Evolutionary conservation across 2,329 filamentous ascomycete genomes (phyloP).

Genomic region (Fusarium torulosum): DNA sequence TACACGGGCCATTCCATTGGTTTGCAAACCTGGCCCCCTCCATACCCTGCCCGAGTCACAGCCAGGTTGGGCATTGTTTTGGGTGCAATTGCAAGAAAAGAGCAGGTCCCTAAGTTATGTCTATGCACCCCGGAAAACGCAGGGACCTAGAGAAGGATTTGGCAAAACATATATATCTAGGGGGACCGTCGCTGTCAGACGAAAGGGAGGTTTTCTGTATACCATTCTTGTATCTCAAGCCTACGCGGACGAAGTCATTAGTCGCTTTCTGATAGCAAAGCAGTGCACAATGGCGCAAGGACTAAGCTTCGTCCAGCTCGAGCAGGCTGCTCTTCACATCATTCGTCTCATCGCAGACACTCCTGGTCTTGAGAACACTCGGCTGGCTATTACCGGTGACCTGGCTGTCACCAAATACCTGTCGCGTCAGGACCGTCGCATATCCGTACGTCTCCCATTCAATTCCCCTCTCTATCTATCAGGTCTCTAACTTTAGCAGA

Average conservation of each 20-base stretch:
- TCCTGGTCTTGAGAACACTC: conserved; percentile 48
- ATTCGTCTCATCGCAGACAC: conserved; percentile 79
- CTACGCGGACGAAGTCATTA: conserved; percentile 36
- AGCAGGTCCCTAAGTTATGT: neutral
- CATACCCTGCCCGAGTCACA: too few relatives aligned
- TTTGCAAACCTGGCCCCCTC: conserved; percentile 22
- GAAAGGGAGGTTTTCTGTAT: neutral
- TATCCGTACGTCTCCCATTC: conserved; percentile 30
- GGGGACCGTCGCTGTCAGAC: neutral
- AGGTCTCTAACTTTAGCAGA: conserved; percentile 28
- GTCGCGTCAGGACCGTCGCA: conserved; percentile 30
- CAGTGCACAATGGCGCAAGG: conserved; percentile 41
- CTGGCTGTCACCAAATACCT: conserved; percentile 47
- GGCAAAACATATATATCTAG: conserved; percentile 24
- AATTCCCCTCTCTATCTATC: too few relatives aligned
- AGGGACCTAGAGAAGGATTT: conserved; percentile 6
- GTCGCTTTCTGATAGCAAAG: conserved; percentile 36
- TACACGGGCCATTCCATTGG: conserved; percentile 25
- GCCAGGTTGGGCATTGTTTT: conserved; percentile 34
- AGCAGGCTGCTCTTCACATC: conserved; percentile 89
- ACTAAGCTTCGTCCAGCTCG: conserved; percentile 56
- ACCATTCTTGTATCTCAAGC: conserved; percentile 1
- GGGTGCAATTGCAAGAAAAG: conserved; percentile 1
- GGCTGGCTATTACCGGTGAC: conserved; percentile 48
- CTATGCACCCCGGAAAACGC: conserved; percentile 20